Conservation (phyloP, 176 grass and related monocot species). For the Carex cristatella region DNA sequence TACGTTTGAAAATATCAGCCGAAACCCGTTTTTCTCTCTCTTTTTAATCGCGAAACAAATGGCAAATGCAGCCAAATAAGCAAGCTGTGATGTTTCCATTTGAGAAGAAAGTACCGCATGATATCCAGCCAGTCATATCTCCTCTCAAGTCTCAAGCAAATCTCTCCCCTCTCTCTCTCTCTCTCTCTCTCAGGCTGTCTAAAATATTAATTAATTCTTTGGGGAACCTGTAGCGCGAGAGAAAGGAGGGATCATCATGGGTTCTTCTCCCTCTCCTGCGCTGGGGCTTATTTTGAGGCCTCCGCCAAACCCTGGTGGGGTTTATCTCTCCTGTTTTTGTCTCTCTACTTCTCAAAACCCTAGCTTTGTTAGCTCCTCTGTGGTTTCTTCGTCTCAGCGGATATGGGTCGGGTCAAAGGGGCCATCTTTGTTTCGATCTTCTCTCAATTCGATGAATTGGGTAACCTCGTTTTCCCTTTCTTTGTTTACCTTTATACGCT, state of each 20-base stretch:
- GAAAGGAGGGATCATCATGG: constrained; percentile 11
- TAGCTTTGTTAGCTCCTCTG: constrained; percentile 12
- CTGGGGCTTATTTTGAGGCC: not conserved
- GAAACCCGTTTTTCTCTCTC: not conserved
- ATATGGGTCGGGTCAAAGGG: constrained; percentile 24
- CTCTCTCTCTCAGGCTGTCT: not conserved
- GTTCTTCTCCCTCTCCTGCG: constrained; percentile 14
- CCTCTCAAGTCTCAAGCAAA: not conserved
- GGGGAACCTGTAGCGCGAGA: not conserved
- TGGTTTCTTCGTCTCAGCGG: not conserved
- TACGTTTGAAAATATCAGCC: not conserved
- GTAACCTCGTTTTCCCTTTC: constrained; percentile 21
- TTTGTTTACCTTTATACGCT: not conserved
- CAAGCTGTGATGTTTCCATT: constrained; percentile 13
- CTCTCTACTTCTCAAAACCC: constrained; percentile 26
- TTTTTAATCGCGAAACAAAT: not conserved
- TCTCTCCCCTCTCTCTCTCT: not conserved
- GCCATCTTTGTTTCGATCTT: not conserved
- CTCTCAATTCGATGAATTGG: not conserved
- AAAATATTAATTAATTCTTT: not conserved
- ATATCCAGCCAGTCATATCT: not conserved
- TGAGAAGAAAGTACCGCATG: not conserved
- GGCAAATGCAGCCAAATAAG: constrained; percentile 16
- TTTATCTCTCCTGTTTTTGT: constrained; percentile 15
- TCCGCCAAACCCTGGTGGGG: constrained; percentile 16